Conservation (phyloP, 2,329 filamentous ascomycete species). For the Tetracladium maxilliforme region DNA sequence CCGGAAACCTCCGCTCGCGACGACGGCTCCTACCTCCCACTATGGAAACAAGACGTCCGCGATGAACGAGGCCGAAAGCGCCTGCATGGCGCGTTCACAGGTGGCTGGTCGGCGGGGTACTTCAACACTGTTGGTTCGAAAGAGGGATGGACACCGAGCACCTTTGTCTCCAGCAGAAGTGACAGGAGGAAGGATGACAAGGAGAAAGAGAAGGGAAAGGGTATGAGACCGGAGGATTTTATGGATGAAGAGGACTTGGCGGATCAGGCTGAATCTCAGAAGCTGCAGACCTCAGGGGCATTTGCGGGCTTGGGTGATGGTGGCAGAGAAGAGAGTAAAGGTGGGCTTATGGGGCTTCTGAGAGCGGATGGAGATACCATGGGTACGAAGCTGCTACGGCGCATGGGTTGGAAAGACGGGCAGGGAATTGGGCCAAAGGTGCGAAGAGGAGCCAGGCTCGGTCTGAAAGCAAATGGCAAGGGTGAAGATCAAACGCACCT, state of each 20-base stretch:
- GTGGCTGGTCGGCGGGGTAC: constrained; percentile 94
- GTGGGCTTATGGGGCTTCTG: constrained; percentile 56
- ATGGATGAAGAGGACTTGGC: constrained; percentile 97
- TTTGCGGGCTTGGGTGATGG: constrained; percentile 64
- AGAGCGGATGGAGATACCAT: constrained; percentile 65
- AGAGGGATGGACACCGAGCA: constrained; percentile 89
- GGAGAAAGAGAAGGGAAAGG: constrained; percentile 48
- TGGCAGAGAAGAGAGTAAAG: constrained; percentile 57
- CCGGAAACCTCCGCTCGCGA: constrained; percentile 67
- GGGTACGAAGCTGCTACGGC: constrained; percentile 70
- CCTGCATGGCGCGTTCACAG: constrained; percentile 90
- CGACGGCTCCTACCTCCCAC: constrained; percentile 79
- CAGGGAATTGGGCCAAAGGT: constrained; percentile 87
- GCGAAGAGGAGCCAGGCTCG: constrained; percentile 55
- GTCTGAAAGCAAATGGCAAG: constrained; percentile 30
- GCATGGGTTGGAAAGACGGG: constrained; percentile 92
- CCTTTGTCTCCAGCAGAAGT: constrained; percentile 78
- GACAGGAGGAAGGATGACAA: constrained; percentile 64
- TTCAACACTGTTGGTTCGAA: constrained; percentile 98
- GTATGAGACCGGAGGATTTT: constrained; percentile 70
- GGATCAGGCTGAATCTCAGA: constrained; percentile 66
- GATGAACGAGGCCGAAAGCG: constrained; percentile 85
- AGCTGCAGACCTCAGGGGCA: constrained; percentile 54
- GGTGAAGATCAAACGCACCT: constrained; percentile 41
- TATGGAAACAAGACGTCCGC: constrained; percentile 98